Evolutionary conservation across 73 alveolate species (phyloP).

Genomic region (Paramecium pentaurelia): DNA sequence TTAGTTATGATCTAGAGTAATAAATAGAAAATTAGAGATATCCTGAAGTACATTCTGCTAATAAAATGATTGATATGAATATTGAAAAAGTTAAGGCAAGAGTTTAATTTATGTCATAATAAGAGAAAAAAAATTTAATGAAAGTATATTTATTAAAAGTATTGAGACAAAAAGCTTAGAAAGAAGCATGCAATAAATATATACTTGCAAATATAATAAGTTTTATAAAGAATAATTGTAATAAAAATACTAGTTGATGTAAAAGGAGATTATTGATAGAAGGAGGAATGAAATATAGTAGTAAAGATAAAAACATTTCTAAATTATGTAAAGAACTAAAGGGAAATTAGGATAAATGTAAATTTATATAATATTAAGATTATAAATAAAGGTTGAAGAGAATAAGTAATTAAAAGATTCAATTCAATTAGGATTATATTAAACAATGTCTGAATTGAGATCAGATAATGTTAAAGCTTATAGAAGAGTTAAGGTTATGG

Average conservation of each 20-base stretch:
- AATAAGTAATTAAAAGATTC: background rate
- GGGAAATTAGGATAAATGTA: conserved; percentile 1
- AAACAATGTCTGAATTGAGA: background rate
- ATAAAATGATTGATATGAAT: background rate
- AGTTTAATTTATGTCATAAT: background rate
- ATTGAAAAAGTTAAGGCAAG: background rate
- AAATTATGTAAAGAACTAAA: background rate
- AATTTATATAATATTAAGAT: background rate
- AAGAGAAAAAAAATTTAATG: background rate
- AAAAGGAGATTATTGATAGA: background rate
- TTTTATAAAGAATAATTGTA: background rate
- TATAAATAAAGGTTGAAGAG: background rate
- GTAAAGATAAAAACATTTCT: background rate
- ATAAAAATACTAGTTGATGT: background rate
- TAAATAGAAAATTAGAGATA: background rate
- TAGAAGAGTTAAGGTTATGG: background rate
- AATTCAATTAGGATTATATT: background rate
- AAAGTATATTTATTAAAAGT: background rate
- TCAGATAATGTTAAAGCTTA: background rate
- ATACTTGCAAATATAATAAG: background rate
- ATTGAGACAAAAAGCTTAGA: conserved; percentile 32
- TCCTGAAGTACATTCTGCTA: background rate
- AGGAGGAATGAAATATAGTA: background rate
- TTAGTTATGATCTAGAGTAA: background rate
- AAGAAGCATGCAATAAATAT: background rate